Percentiles rank a stretch among this genome's conserved stretches.
phyloP scores from a whole-genome alignment of 2,329 filamentous ascomycete species.

The Gnomoniopsis sp. region DNA sequence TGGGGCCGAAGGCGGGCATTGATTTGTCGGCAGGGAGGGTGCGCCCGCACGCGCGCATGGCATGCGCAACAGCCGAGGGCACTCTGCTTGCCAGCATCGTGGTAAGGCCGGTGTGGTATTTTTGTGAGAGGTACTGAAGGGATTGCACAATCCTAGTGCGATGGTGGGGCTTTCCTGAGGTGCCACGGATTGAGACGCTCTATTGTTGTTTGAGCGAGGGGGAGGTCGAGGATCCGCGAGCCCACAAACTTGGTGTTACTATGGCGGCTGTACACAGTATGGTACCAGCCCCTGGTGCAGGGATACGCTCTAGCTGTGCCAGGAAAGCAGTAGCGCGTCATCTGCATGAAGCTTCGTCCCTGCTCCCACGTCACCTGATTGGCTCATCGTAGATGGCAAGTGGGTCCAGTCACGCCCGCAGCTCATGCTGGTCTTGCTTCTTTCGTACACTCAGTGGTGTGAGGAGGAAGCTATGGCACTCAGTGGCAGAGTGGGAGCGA shows the following conservation, averaged over 20 bases:
- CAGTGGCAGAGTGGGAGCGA: too few relatives aligned
- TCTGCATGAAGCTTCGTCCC: slow-evolving; percentile 7
- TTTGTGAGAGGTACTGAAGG: not conserved
- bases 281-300: not conserved
- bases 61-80: slow-evolving; percentile 6
- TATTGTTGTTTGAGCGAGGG: not conserved
- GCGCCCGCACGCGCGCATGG: slow-evolving; percentile 11
- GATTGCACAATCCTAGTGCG: not conserved
- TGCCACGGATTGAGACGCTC: not conserved
- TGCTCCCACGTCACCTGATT: not conserved
- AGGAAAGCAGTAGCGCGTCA: not conserved
- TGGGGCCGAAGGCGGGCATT: not conserved
- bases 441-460: too few relatives aligned
- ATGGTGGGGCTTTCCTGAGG: slow-evolving; percentile 1
- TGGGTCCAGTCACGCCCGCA: not conserved
- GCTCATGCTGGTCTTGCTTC: not conserved
- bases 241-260: not conserved
- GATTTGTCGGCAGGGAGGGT: slow-evolving; percentile 6
- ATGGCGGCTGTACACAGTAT: not conserved
- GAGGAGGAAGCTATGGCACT: too few relatives aligned
- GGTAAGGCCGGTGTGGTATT: not conserved
- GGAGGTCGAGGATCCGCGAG: not conserved
- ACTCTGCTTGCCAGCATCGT: slow-evolving; percentile 11
- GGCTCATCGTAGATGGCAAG: not conserved
- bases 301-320: not conserved